A percentile compares a stretch with the other conserved stretches of the same genome.
Evolutionary conservation across 2,329 filamentous ascomycete species (phyloP).

Genomic region (Claviceps quebecensis): DNA sequence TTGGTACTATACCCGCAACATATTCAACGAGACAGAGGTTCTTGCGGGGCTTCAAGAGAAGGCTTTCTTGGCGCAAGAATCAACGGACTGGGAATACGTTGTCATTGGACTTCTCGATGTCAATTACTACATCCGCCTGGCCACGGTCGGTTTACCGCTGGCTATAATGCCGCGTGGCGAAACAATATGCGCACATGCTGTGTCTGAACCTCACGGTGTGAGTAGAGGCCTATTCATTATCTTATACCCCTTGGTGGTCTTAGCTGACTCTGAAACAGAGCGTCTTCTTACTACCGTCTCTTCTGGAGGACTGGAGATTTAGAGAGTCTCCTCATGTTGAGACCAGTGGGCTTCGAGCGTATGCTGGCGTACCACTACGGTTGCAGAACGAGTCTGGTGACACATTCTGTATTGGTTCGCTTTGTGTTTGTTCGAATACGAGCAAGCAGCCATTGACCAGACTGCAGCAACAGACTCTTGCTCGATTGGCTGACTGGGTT

Average conservation of each 20-base stretch:
- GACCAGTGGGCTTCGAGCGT: constrained; percentile 23
- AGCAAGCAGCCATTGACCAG: constrained; percentile 17
- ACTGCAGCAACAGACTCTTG: constrained; percentile 14
- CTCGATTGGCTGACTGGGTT: constrained; percentile 19
- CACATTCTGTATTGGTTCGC: constrained; percentile 24
- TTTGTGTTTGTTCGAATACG: constrained; percentile 28
- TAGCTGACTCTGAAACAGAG: constrained; percentile 10
- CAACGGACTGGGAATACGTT: constrained; percentile 31
- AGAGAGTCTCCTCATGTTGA: constrained; percentile 25
- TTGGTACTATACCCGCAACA: constrained; percentile 29
- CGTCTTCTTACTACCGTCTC: constrained; percentile 27
- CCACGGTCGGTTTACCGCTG: constrained; percentile 25
- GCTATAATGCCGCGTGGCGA: constrained; percentile 29
- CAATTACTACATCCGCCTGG: constrained; percentile 28
- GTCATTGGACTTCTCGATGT: constrained; percentile 29
- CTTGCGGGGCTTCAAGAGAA: constrained; percentile 28
- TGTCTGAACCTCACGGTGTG: constrained; percentile 21
- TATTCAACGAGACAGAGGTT: constrained; percentile 25
- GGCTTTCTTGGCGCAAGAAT: constrained; percentile 24
- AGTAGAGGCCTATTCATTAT: constrained; percentile 3
- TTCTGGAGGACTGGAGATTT: constrained; percentile 31
- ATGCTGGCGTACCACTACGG: constrained; percentile 26
- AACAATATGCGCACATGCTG: constrained; percentile 29
- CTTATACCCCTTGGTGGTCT: background rate
- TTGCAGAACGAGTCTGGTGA: constrained; percentile 25